A percentile compares a stretch with the other conserved stretches of the same genome.
Conservation (phyloP, 75 land plant species). For the Picea sitchensis region DNA sequence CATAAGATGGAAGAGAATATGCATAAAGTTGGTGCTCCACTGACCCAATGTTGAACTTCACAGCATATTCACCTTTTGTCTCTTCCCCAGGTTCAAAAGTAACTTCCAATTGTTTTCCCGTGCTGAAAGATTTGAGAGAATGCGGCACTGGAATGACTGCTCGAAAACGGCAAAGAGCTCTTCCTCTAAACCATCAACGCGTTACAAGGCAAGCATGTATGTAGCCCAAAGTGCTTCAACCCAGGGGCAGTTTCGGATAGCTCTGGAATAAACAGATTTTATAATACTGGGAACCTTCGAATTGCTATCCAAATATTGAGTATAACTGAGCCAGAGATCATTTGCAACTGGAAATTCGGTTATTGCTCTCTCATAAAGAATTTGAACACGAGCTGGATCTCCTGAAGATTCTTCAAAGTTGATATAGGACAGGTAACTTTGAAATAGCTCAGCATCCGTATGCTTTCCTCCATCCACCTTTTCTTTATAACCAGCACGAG, state of each 20-base stretch:
- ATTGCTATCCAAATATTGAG: slow-evolving; percentile 67
- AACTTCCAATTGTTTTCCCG: too few species aligned
- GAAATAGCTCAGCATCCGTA: slow-evolving; percentile 62
- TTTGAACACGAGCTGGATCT: slow-evolving; percentile 16
- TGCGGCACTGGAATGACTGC: too few species aligned
- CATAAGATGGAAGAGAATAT: too few species aligned
- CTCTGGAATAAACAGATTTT: slow-evolving; percentile 66
- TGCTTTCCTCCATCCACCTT: slow-evolving; percentile 41
- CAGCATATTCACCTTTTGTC: too few species aligned
- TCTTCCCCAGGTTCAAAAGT: too few species aligned
- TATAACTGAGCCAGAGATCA: slow-evolving; percentile 23
- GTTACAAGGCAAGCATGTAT: slow-evolving; percentile 78
- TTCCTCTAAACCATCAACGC: slow-evolving; percentile 56
- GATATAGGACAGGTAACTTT: slow-evolving; percentile 79
- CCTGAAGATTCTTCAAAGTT: neutral
- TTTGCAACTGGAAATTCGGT: slow-evolving; percentile 70
- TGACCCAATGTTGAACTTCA: too few species aligned
- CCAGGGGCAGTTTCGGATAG: slow-evolving; percentile 91
- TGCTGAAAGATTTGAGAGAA: too few species aligned
- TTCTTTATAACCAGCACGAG: slow-evolving; percentile 30
- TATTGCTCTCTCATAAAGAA: slow-evolving; percentile 92
- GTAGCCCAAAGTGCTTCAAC: slow-evolving; percentile 77
- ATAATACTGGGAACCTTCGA: slow-evolving; percentile 62
- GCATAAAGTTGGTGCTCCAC: too few species aligned
- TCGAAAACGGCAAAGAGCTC: slow-evolving; percentile 37